A percentile compares a stretch with the other conserved stretches of the same genome.
These are phyloP conservation scores for Calonectria hawksworthii DNA, from an alignment of 2,329 filamentous ascomycete species.

Conservation along the genomic window DNA sequence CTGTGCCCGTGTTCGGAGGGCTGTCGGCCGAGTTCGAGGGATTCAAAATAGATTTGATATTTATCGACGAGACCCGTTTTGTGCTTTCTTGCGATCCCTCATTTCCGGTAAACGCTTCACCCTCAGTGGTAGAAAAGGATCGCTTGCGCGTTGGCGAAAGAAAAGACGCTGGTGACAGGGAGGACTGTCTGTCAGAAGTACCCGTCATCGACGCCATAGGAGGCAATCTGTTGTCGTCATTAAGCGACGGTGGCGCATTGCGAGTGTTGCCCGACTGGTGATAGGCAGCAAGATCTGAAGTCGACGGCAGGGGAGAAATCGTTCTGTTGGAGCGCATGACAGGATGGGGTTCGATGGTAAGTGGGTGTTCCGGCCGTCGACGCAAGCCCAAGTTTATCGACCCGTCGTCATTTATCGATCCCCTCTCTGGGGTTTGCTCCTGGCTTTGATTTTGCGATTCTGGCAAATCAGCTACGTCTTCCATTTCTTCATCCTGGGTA, in stretches of 20 bases:
- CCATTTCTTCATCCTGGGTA: constrained; percentile 64
- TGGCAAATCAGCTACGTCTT: constrained; percentile 64
- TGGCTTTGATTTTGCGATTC: constrained; percentile 53
- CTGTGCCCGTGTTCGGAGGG: constrained; percentile 38
- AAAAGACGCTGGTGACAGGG: constrained; percentile 72
- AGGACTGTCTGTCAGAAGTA: constrained; percentile 66
- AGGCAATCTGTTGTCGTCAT: constrained; percentile 71
- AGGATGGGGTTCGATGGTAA: constrained; percentile 63
- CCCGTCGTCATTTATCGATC: constrained; percentile 73
- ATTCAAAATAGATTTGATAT: constrained; percentile 83
- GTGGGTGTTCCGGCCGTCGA: constrained; percentile 60
- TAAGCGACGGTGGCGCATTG: constrained; percentile 58
- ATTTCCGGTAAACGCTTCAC: constrained; percentile 56
- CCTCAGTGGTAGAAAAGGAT: constrained; percentile 74
- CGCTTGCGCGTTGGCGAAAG: constrained; percentile 74
- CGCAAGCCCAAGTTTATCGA: constrained; percentile 74
- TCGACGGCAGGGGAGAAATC: constrained; percentile 58
- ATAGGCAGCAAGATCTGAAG: constrained; percentile 65
- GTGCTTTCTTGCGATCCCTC: constrained; percentile 62
- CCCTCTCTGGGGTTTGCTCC: constrained; percentile 62
- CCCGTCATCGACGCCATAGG: constrained; percentile 65
- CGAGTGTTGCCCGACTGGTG: constrained; percentile 60
- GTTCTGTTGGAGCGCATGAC: constrained; percentile 59
- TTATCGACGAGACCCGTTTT: constrained; percentile 80
- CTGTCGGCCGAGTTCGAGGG: constrained; percentile 55